Conservation (phyloP, 2,329 filamentous ascomycete genomes). For the Ilyonectria robusta region DNA sequence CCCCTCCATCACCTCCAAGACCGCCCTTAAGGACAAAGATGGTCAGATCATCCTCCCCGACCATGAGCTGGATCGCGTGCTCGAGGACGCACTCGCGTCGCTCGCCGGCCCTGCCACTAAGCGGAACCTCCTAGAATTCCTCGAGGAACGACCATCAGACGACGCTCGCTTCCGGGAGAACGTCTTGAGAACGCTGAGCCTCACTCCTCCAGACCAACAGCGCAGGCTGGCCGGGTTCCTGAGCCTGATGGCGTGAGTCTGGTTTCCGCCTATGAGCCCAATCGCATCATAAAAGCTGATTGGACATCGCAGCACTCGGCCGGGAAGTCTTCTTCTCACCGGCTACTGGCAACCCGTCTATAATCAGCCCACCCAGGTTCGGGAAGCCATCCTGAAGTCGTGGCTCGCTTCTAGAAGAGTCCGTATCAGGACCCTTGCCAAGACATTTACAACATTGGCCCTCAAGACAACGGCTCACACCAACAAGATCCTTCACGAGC, state of each 20-base stretch:
- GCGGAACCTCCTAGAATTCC: conserved; percentile 65
- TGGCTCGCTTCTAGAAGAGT: conserved; percentile 74
- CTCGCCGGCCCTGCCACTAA: conserved; percentile 57
- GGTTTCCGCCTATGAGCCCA: background rate
- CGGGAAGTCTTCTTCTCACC: conserved; percentile 76
- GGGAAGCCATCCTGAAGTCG: conserved; percentile 72
- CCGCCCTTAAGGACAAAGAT: conserved; percentile 54
- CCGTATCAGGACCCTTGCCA: conserved; percentile 68
- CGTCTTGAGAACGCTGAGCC: conserved; percentile 60
- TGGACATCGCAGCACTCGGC: conserved; percentile 65
- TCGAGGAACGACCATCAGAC: conserved; percentile 66
- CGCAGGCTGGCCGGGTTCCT: conserved; percentile 58
- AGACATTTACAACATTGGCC: conserved; percentile 67
- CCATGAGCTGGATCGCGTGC: conserved; percentile 62
- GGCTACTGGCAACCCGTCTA: conserved; percentile 75
- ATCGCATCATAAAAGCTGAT: conserved; percentile 9
- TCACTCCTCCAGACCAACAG: conserved; percentile 51
- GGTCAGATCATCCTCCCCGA: conserved; percentile 63
- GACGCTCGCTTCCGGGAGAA: conserved; percentile 67
- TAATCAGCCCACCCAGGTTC: conserved; percentile 71
- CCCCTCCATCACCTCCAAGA: conserved; percentile 68
- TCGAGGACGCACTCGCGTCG: conserved; percentile 55
- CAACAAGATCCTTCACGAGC: conserved; percentile 66
- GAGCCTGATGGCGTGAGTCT: conserved; percentile 60
- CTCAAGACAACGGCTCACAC: conserved; percentile 70